These are phyloP conservation scores for Panus rudis DNA, from an alignment of 768 basidiomycete species.

Conservation along the genomic window DNA sequence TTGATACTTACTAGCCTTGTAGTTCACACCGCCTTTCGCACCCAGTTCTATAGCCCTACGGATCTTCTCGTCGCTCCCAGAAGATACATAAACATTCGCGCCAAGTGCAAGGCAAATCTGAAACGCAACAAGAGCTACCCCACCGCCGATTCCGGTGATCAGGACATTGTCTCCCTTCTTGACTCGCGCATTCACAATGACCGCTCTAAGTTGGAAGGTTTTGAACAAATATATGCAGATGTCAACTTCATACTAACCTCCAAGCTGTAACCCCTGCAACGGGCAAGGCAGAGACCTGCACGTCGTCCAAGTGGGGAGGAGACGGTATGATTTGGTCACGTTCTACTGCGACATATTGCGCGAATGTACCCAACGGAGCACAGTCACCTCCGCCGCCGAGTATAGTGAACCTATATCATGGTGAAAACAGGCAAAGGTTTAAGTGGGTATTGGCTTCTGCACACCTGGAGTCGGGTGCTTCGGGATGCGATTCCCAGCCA, in stretches of 20 bases:
- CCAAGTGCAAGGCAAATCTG: constrained; percentile 73
- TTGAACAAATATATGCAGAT: not conserved
- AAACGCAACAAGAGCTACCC: constrained; percentile 71
- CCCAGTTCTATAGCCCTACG: constrained; percentile 57
- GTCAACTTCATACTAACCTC: constrained; percentile 47
- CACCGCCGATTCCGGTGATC: constrained; percentile 79
- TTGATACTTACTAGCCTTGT: constrained; percentile 48
- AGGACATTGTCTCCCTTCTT: constrained; percentile 62
- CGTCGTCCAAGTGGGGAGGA: constrained; percentile 61
- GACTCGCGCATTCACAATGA: constrained; percentile 58
- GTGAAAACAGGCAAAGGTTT: not conserved
- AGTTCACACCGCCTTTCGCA: constrained; percentile 71
- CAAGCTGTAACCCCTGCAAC: constrained; percentile 76
- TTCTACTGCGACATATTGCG: constrained; percentile 69
- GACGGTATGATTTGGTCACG: constrained; percentile 59
- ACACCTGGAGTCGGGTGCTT: constrained; percentile 60
- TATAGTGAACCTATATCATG: constrained; percentile 45
- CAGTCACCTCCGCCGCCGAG: constrained; percentile 58
- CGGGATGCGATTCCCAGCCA: constrained; percentile 65
- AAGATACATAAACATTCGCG: constrained; percentile 79
- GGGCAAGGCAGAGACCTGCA: constrained; percentile 72
- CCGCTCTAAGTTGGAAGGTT: constrained; percentile 38
- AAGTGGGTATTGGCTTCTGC: constrained; percentile 10
- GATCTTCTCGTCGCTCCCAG: constrained; percentile 64
- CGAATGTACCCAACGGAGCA: constrained; percentile 62